Percentiles rank a stretch among this genome's conserved stretches.
Conservation (phyloP, 108 stramenopile species). For the Cyclotella cryptica region DNA sequence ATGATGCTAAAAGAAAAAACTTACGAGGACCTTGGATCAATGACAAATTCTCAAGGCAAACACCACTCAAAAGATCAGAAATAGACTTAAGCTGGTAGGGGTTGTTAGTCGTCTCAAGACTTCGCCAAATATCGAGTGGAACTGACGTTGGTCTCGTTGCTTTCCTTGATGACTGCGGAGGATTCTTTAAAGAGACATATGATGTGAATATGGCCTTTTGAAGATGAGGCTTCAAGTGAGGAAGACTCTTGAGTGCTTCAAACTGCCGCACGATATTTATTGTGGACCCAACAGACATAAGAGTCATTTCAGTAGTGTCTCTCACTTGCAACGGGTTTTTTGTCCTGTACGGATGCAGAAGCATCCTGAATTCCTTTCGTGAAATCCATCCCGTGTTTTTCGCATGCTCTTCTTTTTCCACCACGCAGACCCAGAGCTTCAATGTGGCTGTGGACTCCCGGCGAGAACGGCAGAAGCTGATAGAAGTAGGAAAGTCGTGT, state of each 20-base stretch:
- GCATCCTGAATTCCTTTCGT: slow-evolving; percentile 34
- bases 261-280: slow-evolving; percentile 48
- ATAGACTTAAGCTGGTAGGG: slow-evolving; percentile 20
- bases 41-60: slow-evolving; percentile 10
- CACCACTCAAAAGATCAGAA: slow-evolving; percentile 18
- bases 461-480: slow-evolving; percentile 30
- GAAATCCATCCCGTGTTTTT: slow-evolving; percentile 41
- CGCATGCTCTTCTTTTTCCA: slow-evolving; percentile 29
- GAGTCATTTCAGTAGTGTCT: slow-evolving; percentile 26
- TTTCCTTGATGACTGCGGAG: neutral
- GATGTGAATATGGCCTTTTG: slow-evolving; percentile 47
- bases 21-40: slow-evolving; percentile 30
- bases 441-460: slow-evolving; percentile 28
- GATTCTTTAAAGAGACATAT: neutral
- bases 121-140: slow-evolving; percentile 28
- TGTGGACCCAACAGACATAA: slow-evolving; percentile 42
- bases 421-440: slow-evolving; percentile 46
- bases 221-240: slow-evolving; percentile 40
- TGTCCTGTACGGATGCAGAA: slow-evolving; percentile 37
- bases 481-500: slow-evolving; percentile 47
- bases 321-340: slow-evolving; percentile 18
- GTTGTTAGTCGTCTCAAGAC: slow-evolving; percentile 24
- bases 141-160: slow-evolving; percentile 18
- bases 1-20: neutral
- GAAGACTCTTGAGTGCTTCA: slow-evolving; percentile 41